A percentile compares a stretch with the other conserved stretches of the same genome.
Evolutionary conservation across 164 flowering plant genomes (phyloP).

Genomic region (Sextonia rubra): DNA sequence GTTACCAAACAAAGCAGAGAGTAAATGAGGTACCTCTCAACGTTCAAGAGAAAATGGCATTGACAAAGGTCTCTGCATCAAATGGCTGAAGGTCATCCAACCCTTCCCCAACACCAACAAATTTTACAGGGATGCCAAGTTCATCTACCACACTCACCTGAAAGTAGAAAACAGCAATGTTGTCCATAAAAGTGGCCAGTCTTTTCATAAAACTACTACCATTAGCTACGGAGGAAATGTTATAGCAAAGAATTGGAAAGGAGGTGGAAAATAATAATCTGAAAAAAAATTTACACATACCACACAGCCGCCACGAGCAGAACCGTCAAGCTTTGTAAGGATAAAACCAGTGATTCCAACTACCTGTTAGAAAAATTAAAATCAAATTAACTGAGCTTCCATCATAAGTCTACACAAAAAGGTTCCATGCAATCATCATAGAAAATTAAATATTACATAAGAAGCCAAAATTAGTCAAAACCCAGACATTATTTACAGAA

Average conservation of each 20-base stretch:
- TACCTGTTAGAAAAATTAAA: constrained; percentile 32
- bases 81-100: constrained; percentile 93
- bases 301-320: constrained; percentile 99
- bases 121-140: constrained; percentile 94
- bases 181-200: too few relatives aligned
- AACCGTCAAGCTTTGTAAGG: constrained; percentile 92
- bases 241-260: too few relatives aligned
- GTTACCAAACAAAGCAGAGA: not conserved
- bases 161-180: constrained; percentile 9
- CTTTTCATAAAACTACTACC: not conserved
- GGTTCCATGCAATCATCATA: not conserved
- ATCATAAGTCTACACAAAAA: not conserved
- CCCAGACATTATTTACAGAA: not conserved
- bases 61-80: constrained; percentile 82
- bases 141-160: constrained; percentile 99
- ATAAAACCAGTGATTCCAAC: constrained; percentile 90
- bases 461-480: not conserved
- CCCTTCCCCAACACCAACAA: constrained; percentile 98
- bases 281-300: constrained; percentile 32
- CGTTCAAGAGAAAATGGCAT: constrained; percentile 73
- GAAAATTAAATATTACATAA: not conserved
- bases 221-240: not conserved
- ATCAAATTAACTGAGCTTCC: not conserved
- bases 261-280: not conserved
- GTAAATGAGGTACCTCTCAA: not conserved